Base-by-base conservation (phyloP, 768 basidiomycete genomes). In the Boletus vinaceobasis region DNA sequence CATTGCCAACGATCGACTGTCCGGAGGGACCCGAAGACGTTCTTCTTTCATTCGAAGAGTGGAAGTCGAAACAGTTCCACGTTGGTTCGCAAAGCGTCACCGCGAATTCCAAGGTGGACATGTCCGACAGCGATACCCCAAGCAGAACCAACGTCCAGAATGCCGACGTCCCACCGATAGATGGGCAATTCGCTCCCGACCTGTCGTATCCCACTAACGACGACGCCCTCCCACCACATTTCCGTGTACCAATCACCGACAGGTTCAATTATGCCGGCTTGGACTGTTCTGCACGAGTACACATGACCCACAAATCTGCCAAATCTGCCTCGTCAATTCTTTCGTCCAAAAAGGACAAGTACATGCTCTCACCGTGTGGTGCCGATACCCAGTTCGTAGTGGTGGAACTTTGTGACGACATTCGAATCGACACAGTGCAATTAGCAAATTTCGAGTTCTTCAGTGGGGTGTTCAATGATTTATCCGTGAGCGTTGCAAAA, bases 371-470 rank as follows among this genome's bases (percentile, higher is more conserved):
- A 51, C 96, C 95, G 0, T 99, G 97, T 65, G 75, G 76, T 15
- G 73, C 77, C 11, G 48, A 68, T 57, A 68, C 74, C 6, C 86
- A 90, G 60, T 98, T 86, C 71, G 88, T 98, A 33, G 86, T 97
- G 33, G 87, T 98, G 43, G 97, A 99, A 71, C 83, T 98, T 15
- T 99, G 97, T 74, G 96, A 98, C 60, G 97, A 98, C 69, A 93
- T 99, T 58, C 77, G 92, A 43, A 94, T 98, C 63, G 96, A 98
- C 68, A 96, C 93, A 0, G 86, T 98, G 43, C 94, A 98, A 68
- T 75, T 99, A 17, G 95, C 94, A 55, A 96, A 98, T 66, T 97
- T 91, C 67, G 96, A 99, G 74, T 98, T 98, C 75, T 99, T 98
- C 73, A 92, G 89, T 59, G 94, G 95, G 2, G 90, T 97, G 14